Evolutionary conservation across 805 yeast genomes (phyloP).

Genomic region (Candida chilensis): DNA sequence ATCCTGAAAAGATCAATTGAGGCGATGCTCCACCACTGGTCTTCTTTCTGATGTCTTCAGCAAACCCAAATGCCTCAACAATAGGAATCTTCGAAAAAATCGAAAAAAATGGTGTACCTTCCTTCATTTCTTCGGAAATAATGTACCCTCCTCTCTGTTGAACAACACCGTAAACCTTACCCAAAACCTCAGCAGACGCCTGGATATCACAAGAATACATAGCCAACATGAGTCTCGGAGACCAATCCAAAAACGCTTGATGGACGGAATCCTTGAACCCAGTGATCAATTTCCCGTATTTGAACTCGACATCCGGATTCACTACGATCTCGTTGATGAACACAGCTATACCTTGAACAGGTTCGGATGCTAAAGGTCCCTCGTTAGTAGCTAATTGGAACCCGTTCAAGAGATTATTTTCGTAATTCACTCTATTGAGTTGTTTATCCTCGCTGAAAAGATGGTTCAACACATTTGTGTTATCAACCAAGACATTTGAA

Average conservation of each 20-base stretch:
- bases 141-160: slow-evolving; percentile 83
- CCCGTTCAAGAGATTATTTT: slow-evolving; percentile 67
- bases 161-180: slow-evolving; percentile 91
- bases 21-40: slow-evolving; percentile 98
- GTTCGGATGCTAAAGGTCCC: slow-evolving; percentile 89
- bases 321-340: slow-evolving; percentile 27
- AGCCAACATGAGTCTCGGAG: slow-evolving; percentile 88
- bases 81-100: slow-evolving; percentile 84
- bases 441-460: slow-evolving; percentile 6
- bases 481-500: slow-evolving; percentile 63
- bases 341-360: slow-evolving; percentile 72
- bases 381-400: slow-evolving; percentile 73
- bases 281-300: slow-evolving; percentile 66
- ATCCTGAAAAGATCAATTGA: slow-evolving; percentile 86
- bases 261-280: slow-evolving; percentile 68
- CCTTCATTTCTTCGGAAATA: slow-evolving; percentile 90
- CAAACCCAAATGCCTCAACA: slow-evolving; percentile 91
- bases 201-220: slow-evolving; percentile 93
- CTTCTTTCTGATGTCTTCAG: slow-evolving; percentile 86
- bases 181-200: slow-evolving; percentile 88
- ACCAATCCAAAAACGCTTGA: slow-evolving; percentile 63
- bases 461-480: slow-evolving; percentile 23
- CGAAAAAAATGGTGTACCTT: slow-evolving; percentile 94
- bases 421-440: slow-evolving; percentile 41
- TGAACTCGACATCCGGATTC: slow-evolving; percentile 17